Conservation (phyloP, 352 stramenopile species). For the Lagenidium giganteum region DNA sequence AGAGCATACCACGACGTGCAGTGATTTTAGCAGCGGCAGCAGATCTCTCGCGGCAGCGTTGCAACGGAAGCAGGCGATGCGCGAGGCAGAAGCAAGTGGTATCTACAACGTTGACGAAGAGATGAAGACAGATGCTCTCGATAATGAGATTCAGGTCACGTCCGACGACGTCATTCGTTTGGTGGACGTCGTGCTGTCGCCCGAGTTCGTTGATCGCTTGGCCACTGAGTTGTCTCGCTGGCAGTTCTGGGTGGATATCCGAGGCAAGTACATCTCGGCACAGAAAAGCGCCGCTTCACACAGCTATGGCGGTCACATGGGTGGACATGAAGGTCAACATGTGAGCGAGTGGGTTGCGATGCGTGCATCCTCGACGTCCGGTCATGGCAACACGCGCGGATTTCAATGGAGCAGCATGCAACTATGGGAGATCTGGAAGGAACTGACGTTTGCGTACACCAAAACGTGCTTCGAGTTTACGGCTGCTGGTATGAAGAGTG, state of each 20-base stretch:
- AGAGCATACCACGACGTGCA: too few species aligned
- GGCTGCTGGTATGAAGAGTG: slow-evolving; percentile 81
- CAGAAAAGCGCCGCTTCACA: slow-evolving; percentile 17
- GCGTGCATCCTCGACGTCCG: too few species aligned
- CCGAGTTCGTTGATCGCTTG: slow-evolving; percentile 66
- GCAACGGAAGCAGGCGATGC: too few species aligned
- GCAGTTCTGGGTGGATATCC: slow-evolving; percentile 78
- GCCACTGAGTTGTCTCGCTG: slow-evolving; percentile 54
- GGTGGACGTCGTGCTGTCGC: slow-evolving; percentile 68
- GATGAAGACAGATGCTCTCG: slow-evolving; percentile 22
- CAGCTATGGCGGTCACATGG: slow-evolving; percentile 17
- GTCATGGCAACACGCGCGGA: too few species aligned
- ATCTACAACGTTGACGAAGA: slow-evolving; percentile 19
- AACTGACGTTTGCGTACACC: slow-evolving; percentile 74
- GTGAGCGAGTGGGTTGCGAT: background rate
- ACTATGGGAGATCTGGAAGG: slow-evolving; percentile 82
- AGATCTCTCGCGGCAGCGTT: too few species aligned
- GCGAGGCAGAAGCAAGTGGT: too few species aligned
- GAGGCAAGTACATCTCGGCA: slow-evolving; percentile 65
- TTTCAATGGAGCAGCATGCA: slow-evolving; percentile 83
- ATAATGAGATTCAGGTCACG: slow-evolving; percentile 59
- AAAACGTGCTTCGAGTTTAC: slow-evolving; percentile 83
- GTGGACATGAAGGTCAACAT: background rate
- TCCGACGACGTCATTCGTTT: slow-evolving; percentile 71
- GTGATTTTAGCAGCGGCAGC: too few species aligned